phyloP scores from a whole-genome alignment of 2,329 filamentous ascomycete genomes.

The Ilyonectria sp. region DNA sequence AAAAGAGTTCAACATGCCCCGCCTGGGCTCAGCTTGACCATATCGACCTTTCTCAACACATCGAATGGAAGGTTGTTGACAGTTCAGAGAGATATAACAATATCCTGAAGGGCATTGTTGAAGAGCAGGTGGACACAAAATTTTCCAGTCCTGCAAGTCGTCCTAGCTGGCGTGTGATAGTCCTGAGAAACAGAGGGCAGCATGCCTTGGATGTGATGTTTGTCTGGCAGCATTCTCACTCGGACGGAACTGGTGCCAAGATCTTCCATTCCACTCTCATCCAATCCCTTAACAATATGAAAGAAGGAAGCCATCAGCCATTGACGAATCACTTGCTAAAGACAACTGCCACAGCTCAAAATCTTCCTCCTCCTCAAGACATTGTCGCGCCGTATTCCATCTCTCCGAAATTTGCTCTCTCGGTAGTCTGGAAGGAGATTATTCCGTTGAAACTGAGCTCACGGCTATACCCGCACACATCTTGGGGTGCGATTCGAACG shows the following conservation, averaged over 20 bases:
- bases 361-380: constrained; percentile 46
- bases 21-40: not conserved
- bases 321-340: not conserved
- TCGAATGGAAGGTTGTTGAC: not conserved
- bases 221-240: constrained; percentile 46
- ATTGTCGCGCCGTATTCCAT: constrained; percentile 40
- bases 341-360: constrained; percentile 4
- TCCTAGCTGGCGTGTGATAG: not conserved
- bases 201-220: constrained; percentile 44
- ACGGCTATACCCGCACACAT: constrained; percentile 9
- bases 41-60: not conserved
- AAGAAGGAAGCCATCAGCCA: not conserved
- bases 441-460: not conserved
- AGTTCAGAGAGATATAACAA: not conserved
- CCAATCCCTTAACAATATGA: constrained; percentile 43
- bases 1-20: not conserved
- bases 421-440: constrained; percentile 22
- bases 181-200: not conserved
- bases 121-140: not conserved
- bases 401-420: constrained; percentile 34
- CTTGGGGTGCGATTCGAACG: constrained; percentile 46
- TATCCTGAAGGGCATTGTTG: not conserved
- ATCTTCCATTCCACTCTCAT: constrained; percentile 51
- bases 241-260: constrained; percentile 51
- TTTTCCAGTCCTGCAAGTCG: not conserved